Evolutionary conservation across 768 basidiomycete genomes (phyloP).

Genomic region (Coprinopsis sp.): DNA sequence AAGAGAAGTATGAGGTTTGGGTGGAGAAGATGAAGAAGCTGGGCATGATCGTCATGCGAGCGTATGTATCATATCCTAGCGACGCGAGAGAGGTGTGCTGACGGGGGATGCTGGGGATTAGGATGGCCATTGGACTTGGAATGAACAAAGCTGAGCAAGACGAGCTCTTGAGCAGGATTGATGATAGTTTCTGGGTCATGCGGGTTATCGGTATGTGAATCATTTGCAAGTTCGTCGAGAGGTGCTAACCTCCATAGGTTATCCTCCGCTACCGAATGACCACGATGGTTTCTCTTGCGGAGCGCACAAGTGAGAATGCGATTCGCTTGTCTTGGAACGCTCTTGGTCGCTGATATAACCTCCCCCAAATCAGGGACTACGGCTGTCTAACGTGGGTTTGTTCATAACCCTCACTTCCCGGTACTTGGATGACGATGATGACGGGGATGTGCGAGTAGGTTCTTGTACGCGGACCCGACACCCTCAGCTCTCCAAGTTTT

Average conservation of each 20-base stretch:
- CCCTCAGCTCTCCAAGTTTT: constrained; percentile 81
- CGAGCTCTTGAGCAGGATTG: constrained; percentile 61
- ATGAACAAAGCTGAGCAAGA: constrained; percentile 68
- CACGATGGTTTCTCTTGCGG: constrained; percentile 87
- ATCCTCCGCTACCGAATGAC: constrained; percentile 78
- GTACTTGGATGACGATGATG: not conserved
- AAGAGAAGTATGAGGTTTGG: constrained; percentile 66
- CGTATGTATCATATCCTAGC: constrained; percentile 43
- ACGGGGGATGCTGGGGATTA: constrained; percentile 19
- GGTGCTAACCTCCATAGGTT: constrained; percentile 42
- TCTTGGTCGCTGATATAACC: not conserved
- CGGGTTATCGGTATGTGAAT: constrained; percentile 70
- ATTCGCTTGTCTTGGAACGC: not conserved
- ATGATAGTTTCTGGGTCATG: constrained; percentile 90
- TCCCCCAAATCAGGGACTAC: constrained; percentile 60
- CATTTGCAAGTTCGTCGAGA: not conserved
- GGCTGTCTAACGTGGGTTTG: constrained; percentile 81
- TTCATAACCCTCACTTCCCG: not conserved
- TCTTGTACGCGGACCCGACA: constrained; percentile 81
- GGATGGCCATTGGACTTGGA: constrained; percentile 80
- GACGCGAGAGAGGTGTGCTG: not conserved
- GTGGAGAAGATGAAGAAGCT: constrained; percentile 80
- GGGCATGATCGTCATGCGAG: constrained; percentile 82
- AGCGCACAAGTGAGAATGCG: constrained; percentile 65
- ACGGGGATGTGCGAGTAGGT: constrained; percentile 36